Base-by-base conservation (phyloP, 352 stramenopile genomes). In the Phytopythium chamaehyphon region DNA sequence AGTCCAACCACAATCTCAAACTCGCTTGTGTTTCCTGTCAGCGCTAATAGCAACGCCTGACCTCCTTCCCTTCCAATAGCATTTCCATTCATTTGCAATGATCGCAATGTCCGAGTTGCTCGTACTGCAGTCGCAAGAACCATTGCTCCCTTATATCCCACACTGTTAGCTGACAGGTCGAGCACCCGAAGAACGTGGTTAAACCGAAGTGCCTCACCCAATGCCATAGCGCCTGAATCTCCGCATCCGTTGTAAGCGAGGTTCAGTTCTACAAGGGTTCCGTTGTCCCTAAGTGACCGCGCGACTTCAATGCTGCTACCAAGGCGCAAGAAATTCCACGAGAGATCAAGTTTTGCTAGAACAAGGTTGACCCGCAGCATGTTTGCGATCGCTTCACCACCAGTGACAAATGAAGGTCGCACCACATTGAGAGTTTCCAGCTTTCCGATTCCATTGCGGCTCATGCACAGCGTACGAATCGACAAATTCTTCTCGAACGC, bases 341-440 rank as follows among this genome's bases (percentile, higher is more conserved):
- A 95, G 14, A 97, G 40, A 45, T 96, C 86, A 8, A 97, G 67
- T 31, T 85, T 74, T 2, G 71, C 66, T 14, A 97, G 71, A 47
- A 83, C 73, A 0, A 79, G 59, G 58, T 97, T 96, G 14, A 62
- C 43, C 23, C 80, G 72, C 19, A 97, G 69, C 86, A 96, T 96
- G 14, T 66, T 79, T n/a, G 84, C 88, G 51, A 96, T 87, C 16
- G 87, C 88, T 61, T 97, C 87, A 10, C 86, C 88, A 6, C 88
- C 87, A 0, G 88, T 97, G 3, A 72, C 81, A 51, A 93, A 89
- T n/a, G 79, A 53, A 2, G 83, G 83, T 55, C 89, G 73, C 3
- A 96, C 86, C 16, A 95, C 86, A 59, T 97, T 97, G 18, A 95
- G 65, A 42, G 86, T 73, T 54, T 97, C 88, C 9, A 86, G 75